Conservation (phyloP, 179 eudicot genomes). For the Carnegiea gigantea region DNA sequence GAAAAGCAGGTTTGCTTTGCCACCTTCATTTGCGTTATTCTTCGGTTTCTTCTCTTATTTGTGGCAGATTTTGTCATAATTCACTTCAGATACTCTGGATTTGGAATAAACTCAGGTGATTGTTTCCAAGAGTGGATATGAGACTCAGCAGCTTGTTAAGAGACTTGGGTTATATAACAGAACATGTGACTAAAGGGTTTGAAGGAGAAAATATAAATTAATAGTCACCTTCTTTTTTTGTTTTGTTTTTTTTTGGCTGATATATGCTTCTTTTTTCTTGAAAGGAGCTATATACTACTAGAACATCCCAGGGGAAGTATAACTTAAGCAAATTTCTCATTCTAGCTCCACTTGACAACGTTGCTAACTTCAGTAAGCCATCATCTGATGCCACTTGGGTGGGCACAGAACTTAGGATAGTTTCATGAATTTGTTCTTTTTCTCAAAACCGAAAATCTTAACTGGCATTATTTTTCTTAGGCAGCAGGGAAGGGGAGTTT, state of each 20-base stretch:
- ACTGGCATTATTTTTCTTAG: background rate
- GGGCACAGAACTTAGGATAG: background rate
- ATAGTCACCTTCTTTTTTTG: no score
- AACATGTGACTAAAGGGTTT: background rate
- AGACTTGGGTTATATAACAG: background rate
- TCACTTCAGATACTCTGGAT: background rate
- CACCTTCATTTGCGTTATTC: background rate
- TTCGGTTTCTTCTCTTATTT: background rate
- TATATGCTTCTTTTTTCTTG: no score
- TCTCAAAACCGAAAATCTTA: background rate
- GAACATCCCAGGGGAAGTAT: no score
- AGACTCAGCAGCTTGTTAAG: background rate
- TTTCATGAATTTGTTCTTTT: background rate
- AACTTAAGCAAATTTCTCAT: no score
- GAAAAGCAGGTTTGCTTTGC: slow-evolving; percentile 55
- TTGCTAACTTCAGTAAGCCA: no score
- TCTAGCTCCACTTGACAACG: no score
- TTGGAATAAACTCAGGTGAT: background rate
- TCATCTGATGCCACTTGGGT: background rate
- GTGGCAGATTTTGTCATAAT: background rate
- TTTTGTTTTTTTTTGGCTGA: no score
- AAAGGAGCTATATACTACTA: no score
- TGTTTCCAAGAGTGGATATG: background rate
- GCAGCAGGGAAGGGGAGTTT: background rate
- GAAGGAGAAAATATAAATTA: no score